These are phyloP conservation scores for Puccinia hordei DNA, from an alignment of 1,284 basidiomycete genomes.

Conservation along the genomic window DNA sequence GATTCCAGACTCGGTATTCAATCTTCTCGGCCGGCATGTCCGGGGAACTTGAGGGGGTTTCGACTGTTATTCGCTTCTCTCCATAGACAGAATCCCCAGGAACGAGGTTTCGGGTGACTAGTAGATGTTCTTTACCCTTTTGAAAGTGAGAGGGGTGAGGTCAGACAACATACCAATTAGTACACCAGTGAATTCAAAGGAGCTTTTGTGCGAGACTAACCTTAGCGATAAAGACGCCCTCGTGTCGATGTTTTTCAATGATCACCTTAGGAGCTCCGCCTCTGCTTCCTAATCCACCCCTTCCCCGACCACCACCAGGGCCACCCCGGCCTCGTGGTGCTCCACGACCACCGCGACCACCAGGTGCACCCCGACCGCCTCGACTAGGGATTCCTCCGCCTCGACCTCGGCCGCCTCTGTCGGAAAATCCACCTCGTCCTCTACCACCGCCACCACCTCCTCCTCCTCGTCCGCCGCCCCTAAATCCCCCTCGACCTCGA, in stretches of 20 bases:
- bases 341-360: constrained; percentile 58
- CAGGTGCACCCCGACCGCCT: constrained; percentile 68
- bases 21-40: constrained; percentile 80
- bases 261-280: constrained; percentile 68
- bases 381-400: constrained; percentile 61
- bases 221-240: constrained; percentile 69
- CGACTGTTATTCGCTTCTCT: constrained; percentile 72
- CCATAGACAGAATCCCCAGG: constrained; percentile 98
- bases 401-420: constrained; percentile 53
- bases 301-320: constrained; percentile 21
- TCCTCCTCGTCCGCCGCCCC: constrained; percentile 53
- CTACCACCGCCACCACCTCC: constrained; percentile 57
- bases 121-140: constrained; percentile 78
- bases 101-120: constrained; percentile 96
- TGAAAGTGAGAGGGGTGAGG: background rate
- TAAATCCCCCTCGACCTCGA: constrained; percentile 56
- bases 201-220: constrained; percentile 15
- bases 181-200: background rate
- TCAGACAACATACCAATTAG: background rate
- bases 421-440: constrained; percentile 53
- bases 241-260: constrained; percentile 92
- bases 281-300: constrained; percentile 19
- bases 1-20: constrained; percentile 99
- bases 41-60: constrained; percentile 67
- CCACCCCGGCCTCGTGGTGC: constrained; percentile 34